Conservation (phyloP, 1,284 basidiomycete species). For the Coriolopsis trogii region DNA sequence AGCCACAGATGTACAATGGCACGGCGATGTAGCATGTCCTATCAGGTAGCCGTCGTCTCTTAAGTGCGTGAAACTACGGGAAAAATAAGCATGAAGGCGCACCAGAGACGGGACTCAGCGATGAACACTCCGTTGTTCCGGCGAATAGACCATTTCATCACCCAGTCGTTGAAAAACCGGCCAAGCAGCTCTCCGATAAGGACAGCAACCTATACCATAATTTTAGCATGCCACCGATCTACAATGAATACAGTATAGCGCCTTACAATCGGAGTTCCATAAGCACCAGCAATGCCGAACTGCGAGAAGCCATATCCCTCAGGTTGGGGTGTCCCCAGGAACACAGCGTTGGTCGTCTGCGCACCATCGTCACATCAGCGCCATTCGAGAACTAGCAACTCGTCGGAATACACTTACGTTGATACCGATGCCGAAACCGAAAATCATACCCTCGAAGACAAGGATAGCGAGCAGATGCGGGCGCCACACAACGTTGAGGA, state of each 20-base stretch:
- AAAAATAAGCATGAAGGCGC: too few relatives aligned
- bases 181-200: constrained; percentile 72
- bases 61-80: too few relatives aligned
- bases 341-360: constrained; percentile 71
- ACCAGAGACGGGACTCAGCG: constrained; percentile 73
- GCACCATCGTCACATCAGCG: too few relatives aligned
- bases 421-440: constrained; percentile 74
- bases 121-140: constrained; percentile 72
- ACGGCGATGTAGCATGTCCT: constrained; percentile 70
- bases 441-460: constrained; percentile 62
- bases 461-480: constrained; percentile 62
- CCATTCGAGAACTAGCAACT: too few relatives aligned
- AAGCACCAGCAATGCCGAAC: constrained; percentile 56
- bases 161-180: constrained; percentile 68
- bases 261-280: constrained; percentile 66
- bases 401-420: too few relatives aligned
- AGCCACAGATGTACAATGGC: constrained; percentile 65
- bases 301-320: constrained; percentile 60
- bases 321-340: constrained; percentile 60
- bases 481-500: constrained; percentile 62
- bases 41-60: not conserved
- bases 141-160: constrained; percentile 58
- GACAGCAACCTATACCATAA: constrained; percentile 67
- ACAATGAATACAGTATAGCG: not conserved
- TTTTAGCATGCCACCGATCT: too few relatives aligned